Conservation (phyloP, 257 asterid species). For the Nicotiana sylvestris region DNA sequence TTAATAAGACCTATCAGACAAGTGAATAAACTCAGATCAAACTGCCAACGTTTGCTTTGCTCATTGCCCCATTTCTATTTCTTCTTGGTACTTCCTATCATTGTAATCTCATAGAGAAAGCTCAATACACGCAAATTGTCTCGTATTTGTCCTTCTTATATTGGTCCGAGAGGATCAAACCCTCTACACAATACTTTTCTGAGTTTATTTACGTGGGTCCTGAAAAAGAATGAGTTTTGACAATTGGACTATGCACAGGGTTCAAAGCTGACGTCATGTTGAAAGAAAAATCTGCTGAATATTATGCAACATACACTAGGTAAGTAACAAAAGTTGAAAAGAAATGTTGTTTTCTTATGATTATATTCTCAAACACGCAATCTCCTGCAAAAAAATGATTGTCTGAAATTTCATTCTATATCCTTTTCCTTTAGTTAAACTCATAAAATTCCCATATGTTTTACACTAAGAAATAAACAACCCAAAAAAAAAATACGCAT, state of each 20-base stretch:
- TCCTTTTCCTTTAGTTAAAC: background rate
- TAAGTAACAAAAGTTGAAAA: background rate
- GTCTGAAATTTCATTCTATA: background rate
- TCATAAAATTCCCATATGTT: background rate
- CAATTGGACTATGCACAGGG: background rate
- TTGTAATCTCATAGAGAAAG: background rate
- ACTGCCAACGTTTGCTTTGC: too few species aligned
- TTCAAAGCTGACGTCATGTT: background rate
- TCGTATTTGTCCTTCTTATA: background rate
- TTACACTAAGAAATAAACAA: background rate
- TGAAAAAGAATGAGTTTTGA: background rate
- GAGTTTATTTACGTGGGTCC: background rate
- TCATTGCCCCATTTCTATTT: too few species aligned
- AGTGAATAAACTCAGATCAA: background rate
- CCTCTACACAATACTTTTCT: background rate
- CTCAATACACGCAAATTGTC: background rate
- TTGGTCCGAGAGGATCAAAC: background rate
- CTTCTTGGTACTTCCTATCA: background rate
- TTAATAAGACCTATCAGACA: background rate
- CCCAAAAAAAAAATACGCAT: background rate
- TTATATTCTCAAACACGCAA: background rate
- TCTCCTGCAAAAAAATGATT: background rate
- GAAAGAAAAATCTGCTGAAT: too few species aligned
- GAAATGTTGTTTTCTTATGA: conserved; percentile 3
- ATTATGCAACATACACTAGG: background rate